Evolutionary conservation across 148 eudicot genomes (phyloP).

Genomic region (Persicaria tinctoria): DNA sequence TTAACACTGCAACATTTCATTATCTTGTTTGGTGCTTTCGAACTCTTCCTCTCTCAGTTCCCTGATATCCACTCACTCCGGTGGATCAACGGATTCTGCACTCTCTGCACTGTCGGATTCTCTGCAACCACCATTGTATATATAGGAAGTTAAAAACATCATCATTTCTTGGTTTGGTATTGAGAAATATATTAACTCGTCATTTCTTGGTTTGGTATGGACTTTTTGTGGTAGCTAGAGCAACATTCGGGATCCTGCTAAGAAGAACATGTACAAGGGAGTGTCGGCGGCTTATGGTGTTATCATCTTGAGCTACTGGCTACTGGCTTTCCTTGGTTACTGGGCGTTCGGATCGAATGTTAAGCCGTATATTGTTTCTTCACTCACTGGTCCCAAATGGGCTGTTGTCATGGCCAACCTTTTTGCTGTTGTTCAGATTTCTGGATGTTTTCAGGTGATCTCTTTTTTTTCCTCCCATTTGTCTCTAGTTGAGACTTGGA

Average conservation of each 20-base stretch:
- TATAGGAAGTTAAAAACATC: too few relatives aligned
- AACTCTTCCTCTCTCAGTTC: slow-evolving; percentile 36
- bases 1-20: slow-evolving; percentile 42
- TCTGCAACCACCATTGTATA: slow-evolving; percentile 36
- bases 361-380: slow-evolving; percentile 35
- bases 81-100: slow-evolving; percentile 39
- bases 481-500: too few relatives aligned
- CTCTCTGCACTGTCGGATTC: slow-evolving; percentile 33
- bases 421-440: slow-evolving; percentile 38
- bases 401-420: slow-evolving; percentile 36
- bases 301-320: slow-evolving; percentile 36
- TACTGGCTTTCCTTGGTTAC: slow-evolving; percentile 33
- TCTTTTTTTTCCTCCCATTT: background rate
- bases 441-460: slow-evolving; percentile 43
- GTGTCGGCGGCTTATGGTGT: slow-evolving; percentile 37
- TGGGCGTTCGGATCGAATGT: slow-evolving; percentile 43
- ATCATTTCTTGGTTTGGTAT: too few relatives aligned
- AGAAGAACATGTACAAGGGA: slow-evolving; percentile 42
- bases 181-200: background rate
- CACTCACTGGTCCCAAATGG: slow-evolving; percentile 35
- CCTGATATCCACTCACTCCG: slow-evolving; percentile 36
- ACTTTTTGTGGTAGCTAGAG: slow-evolving; percentile 19
- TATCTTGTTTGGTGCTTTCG: slow-evolving; percentile 32
- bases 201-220: background rate
- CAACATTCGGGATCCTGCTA: slow-evolving; percentile 31